These are phyloP conservation scores for Trichosanthes cucumerina DNA, from an alignment of 306 rosid species.

Conservation along the genomic window DNA sequence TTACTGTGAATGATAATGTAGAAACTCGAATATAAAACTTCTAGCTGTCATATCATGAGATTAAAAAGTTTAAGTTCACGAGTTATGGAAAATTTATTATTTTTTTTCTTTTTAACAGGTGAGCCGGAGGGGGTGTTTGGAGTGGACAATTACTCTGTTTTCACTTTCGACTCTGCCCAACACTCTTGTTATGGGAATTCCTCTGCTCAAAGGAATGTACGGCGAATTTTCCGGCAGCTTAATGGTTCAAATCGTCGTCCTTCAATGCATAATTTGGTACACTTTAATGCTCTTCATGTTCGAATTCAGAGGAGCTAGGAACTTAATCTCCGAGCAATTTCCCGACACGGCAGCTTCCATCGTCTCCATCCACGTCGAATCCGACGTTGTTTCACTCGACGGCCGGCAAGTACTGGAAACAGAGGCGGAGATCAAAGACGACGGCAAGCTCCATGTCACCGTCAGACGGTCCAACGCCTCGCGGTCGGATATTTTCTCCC, in stretches of 20 bases:
- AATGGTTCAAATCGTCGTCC: slow-evolving; percentile 95
- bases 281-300: slow-evolving; percentile 72
- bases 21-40: not conserved
- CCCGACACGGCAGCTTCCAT: slow-evolving; percentile 80
- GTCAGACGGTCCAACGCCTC: slow-evolving; percentile 75
- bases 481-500: slow-evolving; percentile 56
- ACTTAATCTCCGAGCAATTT: slow-evolving; percentile 70
- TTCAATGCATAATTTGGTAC: slow-evolving; percentile 94
- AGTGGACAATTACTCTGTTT: slow-evolving; percentile 78
- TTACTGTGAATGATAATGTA: not conserved
- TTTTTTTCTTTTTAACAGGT: not conserved
- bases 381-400: slow-evolving; percentile 69
- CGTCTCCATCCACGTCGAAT: slow-evolving; percentile 81
- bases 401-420: slow-evolving; percentile 65
- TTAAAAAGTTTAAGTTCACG: not conserved
- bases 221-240: slow-evolving; percentile 67
- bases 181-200: slow-evolving; percentile 87
- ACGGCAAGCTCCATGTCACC: slow-evolving; percentile 72
- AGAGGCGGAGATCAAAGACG: slow-evolving; percentile 62
- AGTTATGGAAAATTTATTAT: not conserved
- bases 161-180: slow-evolving; percentile 78
- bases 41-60: not conserved
- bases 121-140: slow-evolving; percentile 56
- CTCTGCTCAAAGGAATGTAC: slow-evolving; percentile 75
- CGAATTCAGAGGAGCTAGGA: slow-evolving; percentile 61